Conservation (phyloP, 78 protist genomes). For the Dictyostelium intermedium region DNA sequence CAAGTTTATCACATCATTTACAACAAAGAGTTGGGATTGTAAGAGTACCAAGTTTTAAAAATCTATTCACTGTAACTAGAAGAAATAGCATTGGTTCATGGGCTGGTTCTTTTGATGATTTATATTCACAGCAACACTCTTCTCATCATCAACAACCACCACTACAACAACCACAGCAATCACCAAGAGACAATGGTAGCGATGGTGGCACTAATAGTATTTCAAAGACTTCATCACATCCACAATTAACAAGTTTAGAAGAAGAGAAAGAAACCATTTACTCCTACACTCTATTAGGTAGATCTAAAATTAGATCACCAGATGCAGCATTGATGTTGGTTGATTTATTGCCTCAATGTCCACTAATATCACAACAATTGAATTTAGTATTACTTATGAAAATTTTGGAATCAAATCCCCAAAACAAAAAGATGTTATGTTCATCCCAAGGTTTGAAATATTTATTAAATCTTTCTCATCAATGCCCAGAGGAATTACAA, state of each 20-base stretch:
- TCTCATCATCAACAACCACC: neutral
- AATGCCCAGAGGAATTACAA: constrained; percentile 61
- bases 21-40: constrained; percentile 28
- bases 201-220: neutral
- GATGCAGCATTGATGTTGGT: constrained; percentile 73
- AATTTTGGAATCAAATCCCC: constrained; percentile 68
- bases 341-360: constrained; percentile 62
- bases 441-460: constrained; percentile 64
- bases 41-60: constrained; percentile 62
- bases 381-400: constrained; percentile 56
- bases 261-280: constrained; percentile 70
- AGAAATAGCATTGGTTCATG: constrained; percentile 79
- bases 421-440: constrained; percentile 67
- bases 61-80: constrained; percentile 42
- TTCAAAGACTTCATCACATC: constrained; percentile 25
- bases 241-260: constrained; percentile 10
- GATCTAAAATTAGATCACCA: constrained; percentile 40
- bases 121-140: constrained; percentile 18
- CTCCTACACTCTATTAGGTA: constrained; percentile 58
- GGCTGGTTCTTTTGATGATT: constrained; percentile 75
- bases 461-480: constrained; percentile 61
- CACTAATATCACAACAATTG: constrained; percentile 26
- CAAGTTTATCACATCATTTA: neutral
- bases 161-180: constrained; percentile 3
- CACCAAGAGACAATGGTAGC: neutral